Conservation (phyloP, 2,329 filamentous ascomycete genomes). For the Hansfordia pulvinata region DNA sequence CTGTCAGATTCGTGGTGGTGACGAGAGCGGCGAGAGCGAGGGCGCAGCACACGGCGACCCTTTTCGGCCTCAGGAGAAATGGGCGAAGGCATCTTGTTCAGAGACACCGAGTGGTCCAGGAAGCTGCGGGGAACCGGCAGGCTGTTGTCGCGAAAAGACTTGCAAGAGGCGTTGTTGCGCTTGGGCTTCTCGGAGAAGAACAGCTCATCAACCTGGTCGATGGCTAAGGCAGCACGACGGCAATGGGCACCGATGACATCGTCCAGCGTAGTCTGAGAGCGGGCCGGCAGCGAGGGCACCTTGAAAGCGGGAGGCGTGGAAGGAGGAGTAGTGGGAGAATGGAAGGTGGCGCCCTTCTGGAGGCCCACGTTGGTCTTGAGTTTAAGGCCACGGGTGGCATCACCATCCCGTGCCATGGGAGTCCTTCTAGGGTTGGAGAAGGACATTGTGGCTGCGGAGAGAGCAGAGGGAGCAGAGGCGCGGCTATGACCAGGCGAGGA, state of each 20-base stretch:
- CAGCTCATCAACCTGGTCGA: slow-evolving; percentile 52
- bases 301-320: slow-evolving; percentile 26
- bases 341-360: slow-evolving; percentile 58
- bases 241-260: slow-evolving; percentile 58
- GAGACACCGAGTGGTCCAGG: slow-evolving; percentile 39
- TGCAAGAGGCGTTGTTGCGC: slow-evolving; percentile 21
- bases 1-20: slow-evolving; percentile 72
- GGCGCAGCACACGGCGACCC: slow-evolving; percentile 36
- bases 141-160: slow-evolving; percentile 38
- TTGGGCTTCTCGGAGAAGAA: slow-evolving; percentile 31
- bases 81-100: slow-evolving; percentile 30
- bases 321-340: slow-evolving; percentile 32
- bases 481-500: too few relatives aligned
- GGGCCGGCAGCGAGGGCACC: slow-evolving; percentile 42
- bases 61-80: slow-evolving; percentile 14
- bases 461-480: too few relatives aligned
- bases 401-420: slow-evolving; percentile 26
- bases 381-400: slow-evolving; percentile 25
- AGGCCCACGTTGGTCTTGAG: slow-evolving; percentile 45
- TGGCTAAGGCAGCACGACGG: slow-evolving; percentile 53
- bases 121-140: slow-evolving; percentile 46
- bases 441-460: slow-evolving; percentile 24
- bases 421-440: slow-evolving; percentile 33
- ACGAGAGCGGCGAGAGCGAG: slow-evolving; percentile 38
- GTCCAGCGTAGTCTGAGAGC: slow-evolving; percentile 57